These are phyloP conservation scores for Petrea volubilis DNA, from an alignment of 257 asterid genomes.

Conservation along the genomic window DNA sequence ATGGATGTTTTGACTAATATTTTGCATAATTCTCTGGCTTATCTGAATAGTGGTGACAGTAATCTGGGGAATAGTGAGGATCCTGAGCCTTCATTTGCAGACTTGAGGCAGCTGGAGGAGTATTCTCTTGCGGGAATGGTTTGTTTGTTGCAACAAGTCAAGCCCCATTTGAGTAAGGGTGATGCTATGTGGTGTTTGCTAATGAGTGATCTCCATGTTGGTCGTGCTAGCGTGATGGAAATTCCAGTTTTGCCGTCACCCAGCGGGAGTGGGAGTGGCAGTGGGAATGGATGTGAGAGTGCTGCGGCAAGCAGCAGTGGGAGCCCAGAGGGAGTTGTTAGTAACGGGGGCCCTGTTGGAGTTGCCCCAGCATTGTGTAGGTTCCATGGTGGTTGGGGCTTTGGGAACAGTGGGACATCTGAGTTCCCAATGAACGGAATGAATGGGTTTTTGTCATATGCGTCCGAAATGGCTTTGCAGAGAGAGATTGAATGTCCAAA, in stretches of 20 bases:
- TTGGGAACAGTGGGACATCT: slow-evolving; percentile 64
- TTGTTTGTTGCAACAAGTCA: slow-evolving; percentile 78
- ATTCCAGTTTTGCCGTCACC: slow-evolving; percentile 62
- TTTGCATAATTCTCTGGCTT: slow-evolving; percentile 72
- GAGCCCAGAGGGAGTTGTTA: slow-evolving; percentile 39
- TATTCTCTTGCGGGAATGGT: slow-evolving; percentile 88
- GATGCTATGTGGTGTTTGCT: slow-evolving; percentile 98
- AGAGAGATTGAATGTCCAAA: slow-evolving; percentile 89
- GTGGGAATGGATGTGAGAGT: slow-evolving; percentile 34
- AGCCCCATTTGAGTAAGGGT: slow-evolving; percentile 77
- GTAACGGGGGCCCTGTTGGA: slow-evolving; percentile 64
- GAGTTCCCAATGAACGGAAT: slow-evolving; percentile 59
- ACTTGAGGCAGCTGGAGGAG: slow-evolving; percentile 82
- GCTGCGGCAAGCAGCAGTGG: slow-evolving; percentile 33
- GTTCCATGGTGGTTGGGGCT: slow-evolving; percentile 94
- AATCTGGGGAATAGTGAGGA: slow-evolving; percentile 39
- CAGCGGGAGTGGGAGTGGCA: slow-evolving; percentile 33
- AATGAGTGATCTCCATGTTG: slow-evolving; percentile 87
- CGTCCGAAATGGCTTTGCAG: slow-evolving; percentile 64
- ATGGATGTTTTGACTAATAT: slow-evolving; percentile 87
- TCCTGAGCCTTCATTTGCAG: slow-evolving; percentile 47
- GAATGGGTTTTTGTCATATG: slow-evolving; percentile 53
- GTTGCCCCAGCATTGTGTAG: slow-evolving; percentile 72
- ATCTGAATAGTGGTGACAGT: slow-evolving; percentile 46
- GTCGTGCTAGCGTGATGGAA: slow-evolving; percentile 89